phyloP scores from a whole-genome alignment of 352 stramenopile genomes.

The Globisporangium orthogonon region DNA sequence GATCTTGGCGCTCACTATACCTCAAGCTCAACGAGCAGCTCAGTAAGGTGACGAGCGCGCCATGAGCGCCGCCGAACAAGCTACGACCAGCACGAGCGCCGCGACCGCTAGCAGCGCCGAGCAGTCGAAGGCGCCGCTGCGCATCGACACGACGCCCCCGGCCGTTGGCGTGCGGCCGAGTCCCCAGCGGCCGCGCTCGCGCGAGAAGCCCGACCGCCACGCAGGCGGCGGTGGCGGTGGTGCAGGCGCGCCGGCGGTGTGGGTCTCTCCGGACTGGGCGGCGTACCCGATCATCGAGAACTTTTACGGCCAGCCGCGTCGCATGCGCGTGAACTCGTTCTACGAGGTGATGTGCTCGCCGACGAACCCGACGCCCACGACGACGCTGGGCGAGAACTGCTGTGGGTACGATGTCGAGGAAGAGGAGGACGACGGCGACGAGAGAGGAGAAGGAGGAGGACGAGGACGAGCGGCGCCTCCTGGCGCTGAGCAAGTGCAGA shows the following conservation, averaged over 20 bases:
- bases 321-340: conserved; percentile 60
- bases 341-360: conserved; percentile 81
- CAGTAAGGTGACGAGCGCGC: too few relatives aligned
- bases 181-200: neutral
- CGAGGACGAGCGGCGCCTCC: neutral
- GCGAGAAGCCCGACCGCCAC: neutral
- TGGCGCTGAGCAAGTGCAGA: neutral
- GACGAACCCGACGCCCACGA: conserved; percentile 42
- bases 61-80: too few relatives aligned
- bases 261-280: conserved; percentile 66
- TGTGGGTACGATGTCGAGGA: conserved; percentile 35
- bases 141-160: conserved; percentile 4
- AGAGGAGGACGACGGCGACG: conserved; percentile 14
- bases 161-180: conserved; percentile 1
- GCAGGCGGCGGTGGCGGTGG: conserved; percentile 1
- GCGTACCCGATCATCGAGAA: conserved; percentile 73
- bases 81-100: too few relatives aligned
- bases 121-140: neutral
- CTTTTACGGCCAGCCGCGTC: conserved; percentile 56
- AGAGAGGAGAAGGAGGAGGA: conserved; percentile 7
- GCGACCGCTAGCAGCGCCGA: neutral
- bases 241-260: conserved; percentile 44
- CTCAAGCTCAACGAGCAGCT: too few relatives aligned
- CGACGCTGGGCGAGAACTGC: conserved; percentile 53
- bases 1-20: too few relatives aligned